A percentile compares a stretch with the other conserved stretches of the same genome.
These are phyloP conservation scores for Podospora bellae-mahoneyi DNA, from an alignment of 495 filamentous ascomycete genomes.

Conservation along the genomic window DNA sequence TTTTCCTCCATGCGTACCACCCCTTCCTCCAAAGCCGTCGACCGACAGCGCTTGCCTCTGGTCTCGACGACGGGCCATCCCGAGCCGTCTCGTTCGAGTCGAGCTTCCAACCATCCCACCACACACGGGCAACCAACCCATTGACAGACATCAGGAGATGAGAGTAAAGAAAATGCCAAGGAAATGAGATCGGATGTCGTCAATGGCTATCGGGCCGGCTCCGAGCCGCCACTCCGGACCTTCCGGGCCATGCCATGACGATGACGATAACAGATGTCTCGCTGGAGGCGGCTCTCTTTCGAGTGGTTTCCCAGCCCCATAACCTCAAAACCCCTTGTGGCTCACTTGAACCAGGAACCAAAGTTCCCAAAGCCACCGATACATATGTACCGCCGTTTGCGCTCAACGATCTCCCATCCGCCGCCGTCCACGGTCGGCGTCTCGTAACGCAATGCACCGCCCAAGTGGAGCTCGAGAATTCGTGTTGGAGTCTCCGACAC, in stretches of 20 bases:
- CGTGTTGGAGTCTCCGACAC: too few relatives aligned
- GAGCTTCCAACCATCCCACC: neutral
- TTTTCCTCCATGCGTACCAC: neutral
- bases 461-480: neutral
- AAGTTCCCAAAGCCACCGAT: neutral
- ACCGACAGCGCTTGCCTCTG: neutral
- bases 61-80: neutral
- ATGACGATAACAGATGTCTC: neutral
- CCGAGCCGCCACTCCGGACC: neutral
- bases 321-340: neutral
- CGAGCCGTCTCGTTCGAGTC: neutral
- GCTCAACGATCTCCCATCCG: neutral
- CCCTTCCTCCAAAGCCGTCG: neutral
- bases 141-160: neutral
- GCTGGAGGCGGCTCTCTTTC: neutral
- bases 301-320: neutral
- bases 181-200: neutral
- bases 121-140: neutral
- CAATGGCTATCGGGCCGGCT: neutral
- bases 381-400: neutral
- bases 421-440: neutral
- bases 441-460: neutral
- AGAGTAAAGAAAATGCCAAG: neutral
- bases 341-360: neutral
- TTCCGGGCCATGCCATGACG: neutral